Evolutionary conservation across 1,284 basidiomycete species (phyloP).

Genomic region (Apiotrichum laibachii): DNA sequence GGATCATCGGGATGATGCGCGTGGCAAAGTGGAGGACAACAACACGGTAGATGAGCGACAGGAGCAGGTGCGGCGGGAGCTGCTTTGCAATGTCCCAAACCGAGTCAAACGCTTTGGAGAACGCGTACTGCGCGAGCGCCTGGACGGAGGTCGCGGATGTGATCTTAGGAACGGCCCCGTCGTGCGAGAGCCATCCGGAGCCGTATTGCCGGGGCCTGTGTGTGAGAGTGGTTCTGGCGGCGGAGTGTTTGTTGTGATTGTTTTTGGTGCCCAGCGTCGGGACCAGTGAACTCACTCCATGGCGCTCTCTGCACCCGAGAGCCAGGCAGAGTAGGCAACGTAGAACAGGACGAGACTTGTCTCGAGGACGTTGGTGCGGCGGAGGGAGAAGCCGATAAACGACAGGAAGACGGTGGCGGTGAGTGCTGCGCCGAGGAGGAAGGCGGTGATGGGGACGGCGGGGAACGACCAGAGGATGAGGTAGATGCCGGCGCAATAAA

Average conservation of each 20-base stretch:
- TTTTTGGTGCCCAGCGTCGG: too few relatives aligned
- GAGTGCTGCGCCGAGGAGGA: slow-evolving; percentile 49
- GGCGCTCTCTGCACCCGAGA: slow-evolving; percentile 46
- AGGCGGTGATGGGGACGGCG: slow-evolving; percentile 37
- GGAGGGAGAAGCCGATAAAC: slow-evolving; percentile 80
- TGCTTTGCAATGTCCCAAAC: slow-evolving; percentile 34
- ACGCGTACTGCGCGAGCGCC: slow-evolving; percentile 29
- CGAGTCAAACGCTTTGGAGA: slow-evolving; percentile 32
- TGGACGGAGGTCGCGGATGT: slow-evolving; percentile 21
- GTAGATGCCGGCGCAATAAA: slow-evolving; percentile 48
- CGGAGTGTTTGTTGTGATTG: background rate
- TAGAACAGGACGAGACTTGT: slow-evolving; percentile 81
- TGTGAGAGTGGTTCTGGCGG: background rate
- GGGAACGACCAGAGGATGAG: slow-evolving; percentile 37
- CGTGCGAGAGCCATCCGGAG: slow-evolving; percentile 38
- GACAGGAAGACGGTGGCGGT: slow-evolving; percentile 68
- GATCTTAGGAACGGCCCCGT: slow-evolving; percentile 21
- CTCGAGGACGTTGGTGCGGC: slow-evolving; percentile 89
- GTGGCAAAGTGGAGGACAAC: slow-evolving; percentile 81
- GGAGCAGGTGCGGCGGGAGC: slow-evolving; percentile 55
- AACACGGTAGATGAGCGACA: slow-evolving; percentile 77
- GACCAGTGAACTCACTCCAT: slow-evolving; percentile 41
- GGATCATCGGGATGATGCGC: slow-evolving; percentile 69
- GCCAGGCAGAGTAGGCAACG: slow-evolving; percentile 59
- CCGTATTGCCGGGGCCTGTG: slow-evolving; percentile 44